phyloP scores from a whole-genome alignment of 345 rosid species.

The Orychophragmus violaceus region DNA sequence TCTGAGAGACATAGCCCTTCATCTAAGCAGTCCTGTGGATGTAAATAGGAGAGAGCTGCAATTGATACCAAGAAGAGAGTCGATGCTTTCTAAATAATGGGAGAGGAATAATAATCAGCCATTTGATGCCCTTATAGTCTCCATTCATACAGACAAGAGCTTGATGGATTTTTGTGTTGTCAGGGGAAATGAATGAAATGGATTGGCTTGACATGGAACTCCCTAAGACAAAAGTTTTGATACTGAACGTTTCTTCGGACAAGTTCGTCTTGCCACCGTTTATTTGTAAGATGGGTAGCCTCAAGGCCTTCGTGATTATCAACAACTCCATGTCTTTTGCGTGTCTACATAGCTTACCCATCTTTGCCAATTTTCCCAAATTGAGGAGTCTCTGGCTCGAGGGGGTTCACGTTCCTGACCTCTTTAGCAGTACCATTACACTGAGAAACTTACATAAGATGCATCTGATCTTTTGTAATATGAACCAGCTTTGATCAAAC shows the following conservation, averaged over 20 bases:
- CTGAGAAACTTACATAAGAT: slow-evolving; percentile 44
- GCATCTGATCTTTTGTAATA: slow-evolving; percentile 61
- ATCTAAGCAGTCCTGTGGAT: slow-evolving; percentile 41
- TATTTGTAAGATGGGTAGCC: slow-evolving; percentile 56
- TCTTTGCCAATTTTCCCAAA: slow-evolving; percentile 40
- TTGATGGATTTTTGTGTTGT: too few species aligned
- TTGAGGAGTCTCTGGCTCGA: slow-evolving; percentile 83
- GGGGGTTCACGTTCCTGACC: slow-evolving; percentile 44
- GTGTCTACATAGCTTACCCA: slow-evolving; percentile 42
- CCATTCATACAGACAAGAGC: slow-evolving; percentile 83
- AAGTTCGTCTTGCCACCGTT: slow-evolving; percentile 74
- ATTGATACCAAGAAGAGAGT: slow-evolving; percentile 63
- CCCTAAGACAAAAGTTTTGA: slow-evolving; percentile 79
- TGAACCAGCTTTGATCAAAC: slow-evolving; percentile 45
- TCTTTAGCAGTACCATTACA: slow-evolving; percentile 36
- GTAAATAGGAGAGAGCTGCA: slow-evolving; percentile 45
- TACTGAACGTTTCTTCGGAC: slow-evolving; percentile 54
- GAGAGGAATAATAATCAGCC: slow-evolving; percentile 51
- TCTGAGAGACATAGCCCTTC: slow-evolving; percentile 71
- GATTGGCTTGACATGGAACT: slow-evolving; percentile 74
- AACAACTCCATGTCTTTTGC: slow-evolving; percentile 50
- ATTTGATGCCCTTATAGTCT: slow-evolving; percentile 65
- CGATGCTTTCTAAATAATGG: slow-evolving; percentile 66
- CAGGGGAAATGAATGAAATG: slow-evolving; percentile 75
- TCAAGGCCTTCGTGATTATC: slow-evolving; percentile 61